Percentiles rank a stretch among this genome's conserved stretches.
phyloP scores from a whole-genome alignment of 1,284 basidiomycete genomes.

The Ganoderma leucocontextum region DNA sequence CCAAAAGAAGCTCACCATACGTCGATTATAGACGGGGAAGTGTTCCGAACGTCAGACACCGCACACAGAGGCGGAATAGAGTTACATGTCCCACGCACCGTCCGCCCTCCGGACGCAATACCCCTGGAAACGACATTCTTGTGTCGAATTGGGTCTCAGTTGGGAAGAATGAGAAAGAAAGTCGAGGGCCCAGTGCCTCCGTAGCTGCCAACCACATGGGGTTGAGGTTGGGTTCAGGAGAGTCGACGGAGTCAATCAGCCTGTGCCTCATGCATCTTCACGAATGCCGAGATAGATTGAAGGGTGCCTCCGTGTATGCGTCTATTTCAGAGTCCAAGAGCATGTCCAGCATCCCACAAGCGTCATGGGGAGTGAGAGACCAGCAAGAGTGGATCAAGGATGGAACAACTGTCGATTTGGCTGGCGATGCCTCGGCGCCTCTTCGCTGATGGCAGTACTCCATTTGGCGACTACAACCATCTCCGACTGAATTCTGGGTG shows the following conservation, averaged over 20 bases:
- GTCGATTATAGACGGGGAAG: slow-evolving; percentile 6
- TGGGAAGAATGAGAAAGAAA: background rate
- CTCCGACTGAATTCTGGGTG: no score
- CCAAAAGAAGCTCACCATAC: slow-evolving; percentile 4
- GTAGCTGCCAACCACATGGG: background rate
- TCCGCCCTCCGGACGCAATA: background rate
- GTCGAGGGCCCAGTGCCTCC: background rate
- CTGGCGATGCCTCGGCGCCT: no score
- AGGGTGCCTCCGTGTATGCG: background rate
- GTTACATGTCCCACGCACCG: background rate
- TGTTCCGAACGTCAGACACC: background rate
- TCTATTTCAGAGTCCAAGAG: background rate
- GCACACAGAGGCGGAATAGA: background rate
- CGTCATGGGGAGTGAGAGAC: background rate
- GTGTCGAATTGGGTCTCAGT: background rate
- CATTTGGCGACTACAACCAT: no score
- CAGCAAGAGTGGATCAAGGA: background rate
- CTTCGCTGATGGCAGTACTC: no score
- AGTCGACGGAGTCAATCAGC: background rate
- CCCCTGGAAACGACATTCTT: background rate
- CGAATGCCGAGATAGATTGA: background rate
- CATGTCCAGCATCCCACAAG: background rate
- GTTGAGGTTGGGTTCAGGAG: no score
- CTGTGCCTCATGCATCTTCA: background rate
- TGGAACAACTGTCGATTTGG: no score